Evolutionary conservation across 805 yeast genomes (phyloP).

Genomic region (Starmerella vitae): DNA sequence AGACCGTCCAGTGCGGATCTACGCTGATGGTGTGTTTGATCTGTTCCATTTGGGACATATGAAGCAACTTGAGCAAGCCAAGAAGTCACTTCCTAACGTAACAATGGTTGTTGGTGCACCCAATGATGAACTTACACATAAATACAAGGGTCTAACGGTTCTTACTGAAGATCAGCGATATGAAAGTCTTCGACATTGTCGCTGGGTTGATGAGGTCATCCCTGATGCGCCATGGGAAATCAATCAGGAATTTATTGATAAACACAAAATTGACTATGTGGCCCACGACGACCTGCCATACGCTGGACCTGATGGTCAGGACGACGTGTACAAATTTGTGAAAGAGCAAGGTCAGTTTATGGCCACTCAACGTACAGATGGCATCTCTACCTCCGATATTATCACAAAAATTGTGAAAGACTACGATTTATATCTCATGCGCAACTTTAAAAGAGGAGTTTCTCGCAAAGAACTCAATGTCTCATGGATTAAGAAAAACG

Average conservation of each 20-base stretch:
- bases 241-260: slow-evolving; percentile 59
- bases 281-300: slow-evolving; percentile 97
- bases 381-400: slow-evolving; percentile 89
- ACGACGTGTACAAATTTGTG: slow-evolving; percentile 86
- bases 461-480: slow-evolving; percentile 92
- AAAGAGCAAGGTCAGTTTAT: slow-evolving; percentile 82
- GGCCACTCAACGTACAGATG: slow-evolving; percentile 93
- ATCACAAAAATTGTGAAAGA: slow-evolving; percentile 90
- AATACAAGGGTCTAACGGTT: slow-evolving; percentile 85
- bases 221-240: slow-evolving; percentile 95
- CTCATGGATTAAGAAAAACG: slow-evolving; percentile 94
- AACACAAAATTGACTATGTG: slow-evolving; percentile 83
- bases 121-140: slow-evolving; percentile 79
- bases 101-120: slow-evolving; percentile 84
- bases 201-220: slow-evolving; percentile 95
- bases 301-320: slow-evolving; percentile 63
- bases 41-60: slow-evolving; percentile 93
- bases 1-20: slow-evolving; percentile 79
- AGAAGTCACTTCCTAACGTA: slow-evolving; percentile 76
- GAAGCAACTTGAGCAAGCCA: slow-evolving; percentile 95
- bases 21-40: slow-evolving; percentile 97
- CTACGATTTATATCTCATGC: slow-evolving; percentile 90
- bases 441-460: slow-evolving; percentile 96
- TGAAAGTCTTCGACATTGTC: slow-evolving; percentile 85
- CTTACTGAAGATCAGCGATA: slow-evolving; percentile 74